A percentile compares a stretch with the other conserved stretches of the same genome.
Evolutionary conservation across 371 early-diverging fungal genomes (phyloP).

Genomic region (Zychaea mexicana): DNA sequence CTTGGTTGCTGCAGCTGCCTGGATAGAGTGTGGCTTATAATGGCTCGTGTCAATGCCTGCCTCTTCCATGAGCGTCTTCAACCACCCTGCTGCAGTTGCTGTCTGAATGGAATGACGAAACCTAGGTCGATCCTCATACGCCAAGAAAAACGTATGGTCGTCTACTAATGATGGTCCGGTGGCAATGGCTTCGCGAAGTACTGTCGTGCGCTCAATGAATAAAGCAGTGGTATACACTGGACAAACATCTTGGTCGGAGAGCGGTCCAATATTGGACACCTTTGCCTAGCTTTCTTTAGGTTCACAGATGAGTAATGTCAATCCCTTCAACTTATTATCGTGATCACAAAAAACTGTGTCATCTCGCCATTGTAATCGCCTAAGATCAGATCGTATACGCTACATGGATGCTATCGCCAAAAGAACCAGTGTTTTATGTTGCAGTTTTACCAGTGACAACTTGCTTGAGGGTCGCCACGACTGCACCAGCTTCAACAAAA

Average conservation of each 20-base stretch:
- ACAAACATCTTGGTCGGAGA: slow-evolving; percentile 4
- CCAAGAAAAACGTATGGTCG: neutral
- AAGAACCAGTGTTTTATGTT: slow-evolving; percentile 18
- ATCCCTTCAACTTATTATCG: neutral
- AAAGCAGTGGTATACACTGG: slow-evolving; percentile 1
- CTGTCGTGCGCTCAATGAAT: slow-evolving; percentile 13
- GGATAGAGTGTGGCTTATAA: slow-evolving; percentile 2
- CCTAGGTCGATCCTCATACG: neutral
- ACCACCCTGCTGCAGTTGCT: neutral
- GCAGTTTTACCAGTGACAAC: neutral
- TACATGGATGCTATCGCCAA: slow-evolving; percentile 19
- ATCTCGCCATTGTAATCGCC: slow-evolving; percentile 17
- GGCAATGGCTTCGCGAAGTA: neutral
- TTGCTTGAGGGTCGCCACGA: neutral
- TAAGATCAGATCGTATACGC: slow-evolving; percentile 20
- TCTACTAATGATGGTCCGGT: no score
- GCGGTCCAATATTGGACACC: slow-evolving; percentile 1
- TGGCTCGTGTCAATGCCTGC: neutral
- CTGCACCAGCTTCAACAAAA: neutral
- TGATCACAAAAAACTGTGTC: neutral
- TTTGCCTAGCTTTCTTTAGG: slow-evolving; percentile 22
- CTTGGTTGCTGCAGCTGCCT: neutral
- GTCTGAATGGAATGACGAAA: neutral
- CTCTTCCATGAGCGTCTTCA: neutral
- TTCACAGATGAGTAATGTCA: slow-evolving; percentile 1